A percentile compares a stretch with the other conserved stretches of the same genome.
These are phyloP conservation scores for Circinella minor DNA, from an alignment of 371 early-diverging fungal genomes.

Conservation along the genomic window DNA sequence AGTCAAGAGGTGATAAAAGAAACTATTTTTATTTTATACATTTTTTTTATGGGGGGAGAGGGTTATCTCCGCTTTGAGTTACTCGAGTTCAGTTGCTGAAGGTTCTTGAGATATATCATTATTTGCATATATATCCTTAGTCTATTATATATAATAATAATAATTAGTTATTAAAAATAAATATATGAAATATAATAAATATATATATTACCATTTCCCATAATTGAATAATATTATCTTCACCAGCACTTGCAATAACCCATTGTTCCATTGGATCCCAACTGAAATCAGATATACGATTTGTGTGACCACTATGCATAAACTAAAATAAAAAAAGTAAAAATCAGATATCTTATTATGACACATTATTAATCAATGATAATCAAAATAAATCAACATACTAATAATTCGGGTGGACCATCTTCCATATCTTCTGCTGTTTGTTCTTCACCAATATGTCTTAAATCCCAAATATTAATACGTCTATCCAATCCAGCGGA, in stretches of 20 bases:
- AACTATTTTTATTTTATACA: not conserved
- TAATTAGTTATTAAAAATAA: not conserved
- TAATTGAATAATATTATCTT: conserved; percentile 97
- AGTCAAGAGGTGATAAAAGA: not conserved
- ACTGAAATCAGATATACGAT: conserved; percentile 92
- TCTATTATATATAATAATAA: not conserved
- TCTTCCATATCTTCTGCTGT: conserved; percentile 96
- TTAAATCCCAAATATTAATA: conserved; percentile 96
- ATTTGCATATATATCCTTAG: conserved; percentile 10
- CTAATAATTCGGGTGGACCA: conserved; percentile 97
- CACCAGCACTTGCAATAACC: conserved; percentile 93
- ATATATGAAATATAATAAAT: too few relatives aligned
- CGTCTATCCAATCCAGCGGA: conserved; percentile 92
- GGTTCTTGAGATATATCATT: not conserved
- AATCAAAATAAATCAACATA: conserved; percentile 23
- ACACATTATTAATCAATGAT: too few relatives aligned
- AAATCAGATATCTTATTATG: too few relatives aligned
- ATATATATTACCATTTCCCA: conserved; percentile 95
- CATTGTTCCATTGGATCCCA: conserved; percentile 98
- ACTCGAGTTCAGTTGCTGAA: conserved; percentile 6
- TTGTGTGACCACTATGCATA: conserved; percentile 99
- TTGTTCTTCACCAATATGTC: conserved; percentile 93
- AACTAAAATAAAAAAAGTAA: conserved; percentile 59
- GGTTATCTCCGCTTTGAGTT: not conserved
- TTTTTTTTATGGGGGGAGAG: conserved; percentile 6